phyloP scores from a whole-genome alignment of 2,329 filamentous ascomycete genomes.

The Knufia fluminis region DNA sequence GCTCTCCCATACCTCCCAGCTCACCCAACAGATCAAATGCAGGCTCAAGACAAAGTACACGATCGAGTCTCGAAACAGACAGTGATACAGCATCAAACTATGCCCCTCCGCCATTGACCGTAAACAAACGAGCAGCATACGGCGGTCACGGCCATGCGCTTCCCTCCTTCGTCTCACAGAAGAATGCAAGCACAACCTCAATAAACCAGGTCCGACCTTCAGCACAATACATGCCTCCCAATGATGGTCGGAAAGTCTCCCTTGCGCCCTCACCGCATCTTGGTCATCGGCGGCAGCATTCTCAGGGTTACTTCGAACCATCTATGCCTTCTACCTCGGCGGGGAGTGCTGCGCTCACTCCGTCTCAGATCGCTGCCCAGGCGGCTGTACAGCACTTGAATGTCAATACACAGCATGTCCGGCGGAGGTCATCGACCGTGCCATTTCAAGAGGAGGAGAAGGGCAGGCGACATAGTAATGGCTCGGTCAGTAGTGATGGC shows the following conservation, averaged over 20 bases:
- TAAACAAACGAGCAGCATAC: constrained; percentile 31
- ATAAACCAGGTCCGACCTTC: constrained; percentile 26
- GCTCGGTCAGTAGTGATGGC: constrained; percentile 24
- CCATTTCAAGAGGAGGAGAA: constrained; percentile 27
- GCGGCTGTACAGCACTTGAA: constrained; percentile 52
- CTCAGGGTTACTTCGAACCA: constrained; percentile 60
- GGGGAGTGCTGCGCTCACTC: constrained; percentile 40
- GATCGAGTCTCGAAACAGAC: constrained; percentile 38
- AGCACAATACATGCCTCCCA: constrained; percentile 31
- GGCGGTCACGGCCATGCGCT: constrained; percentile 25
- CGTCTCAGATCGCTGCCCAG: constrained; percentile 57
- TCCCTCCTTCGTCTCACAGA: constrained; percentile 20
- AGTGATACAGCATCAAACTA: constrained; percentile 39
- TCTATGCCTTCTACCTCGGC: constrained; percentile 47
- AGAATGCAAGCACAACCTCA: constrained; percentile 29
- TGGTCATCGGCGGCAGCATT: constrained; percentile 43
- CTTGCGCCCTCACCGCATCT: constrained; percentile 18
- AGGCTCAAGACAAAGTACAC: constrained; percentile 23
- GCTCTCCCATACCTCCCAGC: constrained; percentile 19
- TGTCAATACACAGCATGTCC: constrained; percentile 30
- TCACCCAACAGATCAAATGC: constrained; percentile 19
- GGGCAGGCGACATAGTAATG: constrained; percentile 27
- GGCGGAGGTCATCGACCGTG: constrained; percentile 49
- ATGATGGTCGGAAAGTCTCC: constrained; percentile 30
- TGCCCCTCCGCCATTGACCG: background rate